Evolutionary conservation across 192 early-diverging fungal genomes (phyloP), one percentile per base, ranked within the genome.

Genomic region (Coemansia sp.): DNA sequence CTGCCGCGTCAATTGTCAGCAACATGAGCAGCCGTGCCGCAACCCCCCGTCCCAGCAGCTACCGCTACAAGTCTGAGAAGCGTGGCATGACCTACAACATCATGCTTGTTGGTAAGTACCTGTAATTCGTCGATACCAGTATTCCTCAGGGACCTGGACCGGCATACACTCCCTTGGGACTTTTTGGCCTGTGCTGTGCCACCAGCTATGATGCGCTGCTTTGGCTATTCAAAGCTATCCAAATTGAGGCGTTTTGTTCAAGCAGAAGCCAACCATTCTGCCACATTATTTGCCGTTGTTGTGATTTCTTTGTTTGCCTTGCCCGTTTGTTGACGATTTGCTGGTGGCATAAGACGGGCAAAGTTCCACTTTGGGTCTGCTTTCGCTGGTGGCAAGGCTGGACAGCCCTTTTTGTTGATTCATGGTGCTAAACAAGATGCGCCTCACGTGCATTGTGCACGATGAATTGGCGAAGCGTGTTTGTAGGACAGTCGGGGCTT

Each of bases 81-180:
- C 96, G 95, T 83, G 95, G 94, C 62, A 89, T 99, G 67, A 89
- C 90, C 68, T 95, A 98, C 84, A 97, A 94, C 82, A 75, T 99
- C 53, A 98, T 99, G 94, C 91, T 96, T 48, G 93, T 93, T 59
- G 96, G 95, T 85, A 84, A 76, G 41, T 43, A 4, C 11, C 41
- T 43, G 41, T 10, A 8, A 32, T 32, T 7, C 32, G 32, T 32
- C 32, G 32, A n/a, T 32, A 6, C 32, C 32, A 7, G 32, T 6
- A 32, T 27, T 7, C 32, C 32, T 32, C 32, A 32, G 32, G 32
- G 32, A 32, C 6, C 32, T 7, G 7, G 32, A 7, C 32, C 32
- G 32, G 5, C 32, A 32, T 32, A 32, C 32, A 6, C 32, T 32
- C 32, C 32, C 32, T 32, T 32, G 32, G 32, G 32, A 7, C 25